phyloP scores from a whole-genome alignment of 768 basidiomycete genomes.

The Tubosaeta sp. region DNA sequence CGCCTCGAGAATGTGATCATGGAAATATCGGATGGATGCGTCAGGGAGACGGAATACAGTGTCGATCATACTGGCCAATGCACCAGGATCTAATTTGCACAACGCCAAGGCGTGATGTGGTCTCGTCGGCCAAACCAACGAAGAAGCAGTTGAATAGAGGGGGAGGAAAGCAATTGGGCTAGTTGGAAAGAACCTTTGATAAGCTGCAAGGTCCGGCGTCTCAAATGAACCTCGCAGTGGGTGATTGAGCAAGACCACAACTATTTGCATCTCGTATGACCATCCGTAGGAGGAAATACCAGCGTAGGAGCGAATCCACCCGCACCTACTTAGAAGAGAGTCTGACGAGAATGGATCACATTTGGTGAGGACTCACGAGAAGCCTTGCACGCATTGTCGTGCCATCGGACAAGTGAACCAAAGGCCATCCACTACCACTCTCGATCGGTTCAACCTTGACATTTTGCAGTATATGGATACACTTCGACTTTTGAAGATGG shows the following conservation, averaged over 20 bases:
- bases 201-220: slow-evolving; percentile 73
- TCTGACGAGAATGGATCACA: background rate
- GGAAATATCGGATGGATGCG: slow-evolving; percentile 64
- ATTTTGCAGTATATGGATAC: slow-evolving; percentile 65
- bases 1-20: slow-evolving; percentile 55
- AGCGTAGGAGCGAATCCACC: slow-evolving; percentile 87
- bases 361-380: slow-evolving; percentile 46
- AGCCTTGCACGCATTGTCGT: slow-evolving; percentile 65
- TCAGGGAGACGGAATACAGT: slow-evolving; percentile 85
- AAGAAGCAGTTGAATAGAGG: slow-evolving; percentile 69
- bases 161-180: slow-evolving; percentile 98
- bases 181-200: slow-evolving; percentile 91
- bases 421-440: slow-evolving; percentile 66
- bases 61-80: slow-evolving; percentile 79
- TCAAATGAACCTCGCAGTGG: slow-evolving; percentile 58
- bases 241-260: slow-evolving; percentile 87
- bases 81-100: slow-evolving; percentile 56
- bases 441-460: slow-evolving; percentile 72
- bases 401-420: slow-evolving; percentile 69
- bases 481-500: slow-evolving; percentile 48
- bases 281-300: slow-evolving; percentile 87
- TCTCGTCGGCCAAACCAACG: slow-evolving; percentile 92
- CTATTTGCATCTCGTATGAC: slow-evolving; percentile 83
- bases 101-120: slow-evolving; percentile 73
- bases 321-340: slow-evolving; percentile 69